These are phyloP conservation scores for Blastocystis sp. DNA, from an alignment of 352 stramenopile genomes.

Conservation along the genomic window DNA sequence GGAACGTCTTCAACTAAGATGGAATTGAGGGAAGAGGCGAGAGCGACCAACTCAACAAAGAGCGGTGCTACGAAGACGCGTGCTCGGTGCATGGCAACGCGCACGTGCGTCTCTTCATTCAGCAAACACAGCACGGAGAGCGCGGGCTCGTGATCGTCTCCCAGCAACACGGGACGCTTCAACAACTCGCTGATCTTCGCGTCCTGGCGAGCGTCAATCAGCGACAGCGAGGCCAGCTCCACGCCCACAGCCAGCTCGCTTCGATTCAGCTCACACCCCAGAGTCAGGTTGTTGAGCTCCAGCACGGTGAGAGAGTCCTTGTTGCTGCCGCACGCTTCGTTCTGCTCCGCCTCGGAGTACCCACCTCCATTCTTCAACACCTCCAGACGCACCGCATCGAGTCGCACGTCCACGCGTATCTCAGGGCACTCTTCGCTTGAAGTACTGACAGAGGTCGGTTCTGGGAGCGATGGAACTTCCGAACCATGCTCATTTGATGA, in stretches of 20 bases:
- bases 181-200: conserved; percentile 3
- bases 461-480: no score
- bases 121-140: not conserved
- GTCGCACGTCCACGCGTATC: not conserved
- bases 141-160: conserved; percentile 7
- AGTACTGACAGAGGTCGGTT: not conserved
- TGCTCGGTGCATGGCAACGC: not conserved
- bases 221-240: not conserved
- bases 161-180: conserved; percentile 1
- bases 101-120: conserved; percentile 1
- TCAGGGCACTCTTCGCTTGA: not conserved
- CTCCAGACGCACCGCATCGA: conserved; percentile 26
- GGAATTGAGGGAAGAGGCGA: not conserved
- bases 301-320: not conserved
- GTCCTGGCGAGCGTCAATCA: conserved; percentile 24
- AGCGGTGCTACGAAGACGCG: conserved; percentile 33
- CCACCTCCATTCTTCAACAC: conserved; percentile 36
- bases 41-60: conserved; percentile 23
- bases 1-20: not conserved
- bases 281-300: not conserved
- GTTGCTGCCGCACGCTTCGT: not conserved
- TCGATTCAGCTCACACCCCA: not conserved
- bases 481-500: no score
- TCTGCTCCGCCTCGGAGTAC: conserved; percentile 9
- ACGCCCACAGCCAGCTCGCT: not conserved